A percentile compares a stretch with the other conserved stretches of the same genome.
Conservation (phyloP, 768 basidiomycete species). For the Rhodotorula taiwanensis region DNA sequence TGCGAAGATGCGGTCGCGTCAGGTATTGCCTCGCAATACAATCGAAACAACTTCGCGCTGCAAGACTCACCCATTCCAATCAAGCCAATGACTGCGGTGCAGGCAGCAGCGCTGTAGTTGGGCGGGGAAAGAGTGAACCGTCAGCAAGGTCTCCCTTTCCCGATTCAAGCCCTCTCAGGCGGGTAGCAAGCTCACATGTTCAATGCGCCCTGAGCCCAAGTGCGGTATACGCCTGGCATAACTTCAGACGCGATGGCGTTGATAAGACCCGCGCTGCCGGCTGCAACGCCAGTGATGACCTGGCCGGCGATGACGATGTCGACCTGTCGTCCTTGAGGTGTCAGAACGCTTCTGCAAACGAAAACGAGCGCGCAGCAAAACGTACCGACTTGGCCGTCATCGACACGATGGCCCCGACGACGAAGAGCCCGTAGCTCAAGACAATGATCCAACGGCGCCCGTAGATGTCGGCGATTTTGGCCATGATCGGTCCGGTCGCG, state of each 20-base stretch:
- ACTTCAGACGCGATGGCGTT: slow-evolving; percentile 2
- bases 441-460: slow-evolving; percentile 8
- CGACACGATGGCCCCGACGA: neutral
- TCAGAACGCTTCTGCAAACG: too few species aligned
- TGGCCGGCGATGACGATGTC: slow-evolving; percentile 1
- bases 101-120: neutral
- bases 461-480: slow-evolving; percentile 9
- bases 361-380: too few species aligned
- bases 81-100: neutral
- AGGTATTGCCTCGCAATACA: too few species aligned
- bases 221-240: slow-evolving; percentile 3
- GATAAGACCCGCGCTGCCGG: slow-evolving; percentile 4
- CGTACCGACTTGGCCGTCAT: slow-evolving; percentile 4
- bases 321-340: too few species aligned
- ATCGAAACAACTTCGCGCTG: too few species aligned
- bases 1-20: too few species aligned
- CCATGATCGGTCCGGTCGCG: slow-evolving; percentile 4
- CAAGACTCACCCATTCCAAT: slow-evolving; percentile 1
- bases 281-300: neutral
- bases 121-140: too few species aligned
- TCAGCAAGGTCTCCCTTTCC: too few species aligned
- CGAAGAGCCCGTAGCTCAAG: neutral
- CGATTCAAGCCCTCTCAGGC: too few species aligned
- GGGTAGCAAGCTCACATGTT: slow-evolving; percentile 4
- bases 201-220: neutral